Conservation (phyloP, 768 basidiomycete species). For the Pulveroboletus sp. region DNA sequence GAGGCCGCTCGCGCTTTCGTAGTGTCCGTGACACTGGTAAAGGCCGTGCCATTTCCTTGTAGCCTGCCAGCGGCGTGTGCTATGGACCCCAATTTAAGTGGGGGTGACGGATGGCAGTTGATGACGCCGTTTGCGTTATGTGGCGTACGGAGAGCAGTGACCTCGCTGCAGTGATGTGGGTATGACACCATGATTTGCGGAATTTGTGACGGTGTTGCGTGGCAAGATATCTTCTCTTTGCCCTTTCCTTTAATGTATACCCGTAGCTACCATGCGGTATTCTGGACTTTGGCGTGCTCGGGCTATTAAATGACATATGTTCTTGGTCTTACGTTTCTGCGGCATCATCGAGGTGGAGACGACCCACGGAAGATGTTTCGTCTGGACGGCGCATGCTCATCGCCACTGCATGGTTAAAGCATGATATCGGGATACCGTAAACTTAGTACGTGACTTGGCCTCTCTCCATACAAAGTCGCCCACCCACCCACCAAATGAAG, state of each 20-base stretch:
- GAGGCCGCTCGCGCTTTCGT: constrained; percentile 66
- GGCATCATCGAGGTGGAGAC: constrained; percentile 7
- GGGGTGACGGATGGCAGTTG: constrained; percentile 18
- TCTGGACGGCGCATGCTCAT: constrained; percentile 21
- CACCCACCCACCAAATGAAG: constrained; percentile 18
- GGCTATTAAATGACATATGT: constrained; percentile 16
- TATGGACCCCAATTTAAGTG: constrained; percentile 22
- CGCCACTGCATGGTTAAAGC: constrained; percentile 30
- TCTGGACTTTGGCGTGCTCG: constrained; percentile 16
- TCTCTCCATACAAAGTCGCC: constrained; percentile 1
- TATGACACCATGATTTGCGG: constrained; percentile 30
- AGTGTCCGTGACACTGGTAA: constrained; percentile 60
- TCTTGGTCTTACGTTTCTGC: constrained; percentile 17
- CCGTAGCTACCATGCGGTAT: constrained; percentile 9
- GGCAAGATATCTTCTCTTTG: constrained; percentile 9
- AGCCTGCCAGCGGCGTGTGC: constrained; percentile 35
- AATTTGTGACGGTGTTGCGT: constrained; percentile 12
- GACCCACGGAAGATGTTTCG: not conserved
- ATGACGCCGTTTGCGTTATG: constrained; percentile 31
- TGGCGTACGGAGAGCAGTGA: constrained; percentile 26
- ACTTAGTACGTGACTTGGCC: constrained; percentile 22
- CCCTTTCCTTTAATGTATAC: constrained; percentile 14
- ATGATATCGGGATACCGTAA: constrained; percentile 30
- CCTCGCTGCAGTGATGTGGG: constrained; percentile 33
- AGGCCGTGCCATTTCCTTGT: constrained; percentile 85